Percentiles rank a stretch among this genome's conserved stretches.
These are phyloP conservation scores for Mortierella sp. DNA, from an alignment of 371 early-diverging fungal species.

Conservation along the genomic window DNA sequence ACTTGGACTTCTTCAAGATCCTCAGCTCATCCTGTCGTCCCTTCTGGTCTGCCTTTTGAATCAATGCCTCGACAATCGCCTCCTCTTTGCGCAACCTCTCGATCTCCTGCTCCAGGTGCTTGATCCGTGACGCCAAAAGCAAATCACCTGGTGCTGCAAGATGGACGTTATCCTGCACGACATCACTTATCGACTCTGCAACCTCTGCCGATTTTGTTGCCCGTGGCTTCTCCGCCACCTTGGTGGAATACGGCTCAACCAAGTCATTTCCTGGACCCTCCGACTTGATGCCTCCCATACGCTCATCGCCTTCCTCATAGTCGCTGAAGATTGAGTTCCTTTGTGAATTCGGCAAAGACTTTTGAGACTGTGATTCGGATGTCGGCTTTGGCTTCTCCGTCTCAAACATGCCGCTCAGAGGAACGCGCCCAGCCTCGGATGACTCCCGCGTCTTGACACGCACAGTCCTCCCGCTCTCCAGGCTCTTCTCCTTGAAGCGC, in stretches of 20 bases:
- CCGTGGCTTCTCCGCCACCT: background rate
- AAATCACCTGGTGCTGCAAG: constrained; percentile 80
- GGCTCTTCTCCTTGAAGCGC: constrained; percentile 23
- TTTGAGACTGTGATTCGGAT: background rate
- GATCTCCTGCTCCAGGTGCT: constrained; percentile 65
- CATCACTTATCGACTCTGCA: constrained; percentile 15
- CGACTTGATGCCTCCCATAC: background rate
- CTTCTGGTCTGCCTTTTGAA: constrained; percentile 69
- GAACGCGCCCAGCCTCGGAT: background rate
- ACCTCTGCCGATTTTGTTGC: background rate
- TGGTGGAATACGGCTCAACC: constrained; percentile 3
- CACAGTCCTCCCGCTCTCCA: constrained; percentile 25
- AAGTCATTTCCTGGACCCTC: constrained; percentile 23
- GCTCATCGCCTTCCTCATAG: background rate
- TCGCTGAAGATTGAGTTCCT: background rate
- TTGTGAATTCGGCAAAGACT: background rate
- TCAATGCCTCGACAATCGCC: constrained; percentile 74
- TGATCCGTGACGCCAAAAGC: constrained; percentile 68
- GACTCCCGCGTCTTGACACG: constrained; percentile 17
- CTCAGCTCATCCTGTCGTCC: constrained; percentile 69
- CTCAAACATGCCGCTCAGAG: constrained; percentile 18
- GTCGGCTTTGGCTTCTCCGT: background rate
- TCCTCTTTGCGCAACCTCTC: constrained; percentile 75
- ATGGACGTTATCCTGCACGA: constrained; percentile 61
- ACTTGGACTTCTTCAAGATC: constrained; percentile 72